A percentile compares a stretch with the other conserved stretches of the same genome.
Evolutionary conservation across 2,329 filamentous ascomycete genomes (phyloP).

Genomic region (Trichoderma sp.): DNA sequence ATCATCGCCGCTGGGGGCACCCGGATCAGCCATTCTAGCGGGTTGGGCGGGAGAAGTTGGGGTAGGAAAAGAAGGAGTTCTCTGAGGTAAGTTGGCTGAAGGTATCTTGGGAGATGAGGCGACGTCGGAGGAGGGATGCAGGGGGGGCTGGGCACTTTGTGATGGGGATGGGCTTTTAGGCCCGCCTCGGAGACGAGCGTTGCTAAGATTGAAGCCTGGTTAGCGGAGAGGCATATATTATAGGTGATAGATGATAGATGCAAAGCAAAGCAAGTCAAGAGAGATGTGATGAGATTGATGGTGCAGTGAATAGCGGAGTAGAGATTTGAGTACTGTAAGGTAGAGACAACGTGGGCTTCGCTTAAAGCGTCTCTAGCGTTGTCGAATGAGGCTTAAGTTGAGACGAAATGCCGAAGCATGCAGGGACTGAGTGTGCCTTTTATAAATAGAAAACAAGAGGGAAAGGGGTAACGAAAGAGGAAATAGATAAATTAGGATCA

Average conservation of each 20-base stretch:
- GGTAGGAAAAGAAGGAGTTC: conserved; percentile 60
- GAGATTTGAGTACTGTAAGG: background rate
- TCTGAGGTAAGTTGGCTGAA: conserved; percentile 50
- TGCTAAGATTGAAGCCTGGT: conserved; percentile 37
- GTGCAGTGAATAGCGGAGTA: background rate
- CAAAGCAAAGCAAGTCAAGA: background rate
- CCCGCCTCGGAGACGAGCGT: conserved; percentile 58
- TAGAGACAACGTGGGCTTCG: background rate
- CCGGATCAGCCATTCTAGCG: conserved; percentile 65
- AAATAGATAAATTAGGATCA: conserved; percentile 4
- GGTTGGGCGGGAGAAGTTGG: conserved; percentile 64
- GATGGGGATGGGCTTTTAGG: conserved; percentile 53
- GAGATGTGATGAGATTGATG: background rate
- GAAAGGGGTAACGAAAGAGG: conserved; percentile 13
- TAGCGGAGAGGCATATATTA: background rate
- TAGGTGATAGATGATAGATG: background rate
- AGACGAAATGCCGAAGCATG: background rate
- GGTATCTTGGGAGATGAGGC: conserved; percentile 30
- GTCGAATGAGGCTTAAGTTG: conserved; percentile 11
- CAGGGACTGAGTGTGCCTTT: conserved; percentile 1
- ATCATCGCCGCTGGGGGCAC: conserved; percentile 52
- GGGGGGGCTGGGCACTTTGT: conserved; percentile 42
- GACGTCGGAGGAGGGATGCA: conserved; percentile 44
- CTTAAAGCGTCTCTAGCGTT: background rate
- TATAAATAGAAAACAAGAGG: conserved; percentile 6